Conservation (phyloP, 495 filamentous ascomycete species). For the Penicillium cosmopolitanum region DNA sequence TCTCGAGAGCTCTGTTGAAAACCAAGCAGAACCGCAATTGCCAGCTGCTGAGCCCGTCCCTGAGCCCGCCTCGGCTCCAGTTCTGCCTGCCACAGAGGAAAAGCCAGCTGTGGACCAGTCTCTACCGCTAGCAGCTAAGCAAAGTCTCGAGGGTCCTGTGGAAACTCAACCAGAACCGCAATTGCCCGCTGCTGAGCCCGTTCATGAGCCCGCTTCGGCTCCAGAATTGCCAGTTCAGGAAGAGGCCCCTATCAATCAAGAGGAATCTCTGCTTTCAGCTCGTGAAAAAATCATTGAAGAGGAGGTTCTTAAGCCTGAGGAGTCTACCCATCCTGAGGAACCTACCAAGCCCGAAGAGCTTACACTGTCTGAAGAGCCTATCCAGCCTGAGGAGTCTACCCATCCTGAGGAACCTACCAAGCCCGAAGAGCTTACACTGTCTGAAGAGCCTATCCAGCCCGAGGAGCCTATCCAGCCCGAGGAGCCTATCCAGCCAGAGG, state of each 20-base stretch:
- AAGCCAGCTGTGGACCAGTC: background rate
- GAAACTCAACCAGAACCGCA: background rate
- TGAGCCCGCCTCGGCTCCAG: background rate
- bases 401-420: background rate
- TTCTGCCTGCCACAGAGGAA: background rate
- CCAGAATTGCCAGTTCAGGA: background rate
- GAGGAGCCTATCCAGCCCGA: background rate
- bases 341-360: background rate
- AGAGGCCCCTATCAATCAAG: background rate
- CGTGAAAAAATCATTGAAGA: too few relatives aligned
- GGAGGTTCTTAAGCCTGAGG: too few relatives aligned
- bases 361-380: too few relatives aligned
- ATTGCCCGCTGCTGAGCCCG: background rate
- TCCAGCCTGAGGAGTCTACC: too few relatives aligned
- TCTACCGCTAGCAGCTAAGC: background rate
- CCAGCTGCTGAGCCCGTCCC: background rate
- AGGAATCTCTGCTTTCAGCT: too few relatives aligned
- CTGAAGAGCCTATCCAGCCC: too few relatives aligned
- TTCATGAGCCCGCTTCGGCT: background rate
- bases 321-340: background rate
- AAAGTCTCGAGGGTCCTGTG: background rate
- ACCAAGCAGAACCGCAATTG: background rate
- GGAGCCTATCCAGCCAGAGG: background rate
- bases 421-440: background rate
- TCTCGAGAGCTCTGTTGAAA: background rate